Base-by-base conservation (phyloP, 2,329 filamentous ascomycete genomes). In the Xylaria sp. region DNA sequence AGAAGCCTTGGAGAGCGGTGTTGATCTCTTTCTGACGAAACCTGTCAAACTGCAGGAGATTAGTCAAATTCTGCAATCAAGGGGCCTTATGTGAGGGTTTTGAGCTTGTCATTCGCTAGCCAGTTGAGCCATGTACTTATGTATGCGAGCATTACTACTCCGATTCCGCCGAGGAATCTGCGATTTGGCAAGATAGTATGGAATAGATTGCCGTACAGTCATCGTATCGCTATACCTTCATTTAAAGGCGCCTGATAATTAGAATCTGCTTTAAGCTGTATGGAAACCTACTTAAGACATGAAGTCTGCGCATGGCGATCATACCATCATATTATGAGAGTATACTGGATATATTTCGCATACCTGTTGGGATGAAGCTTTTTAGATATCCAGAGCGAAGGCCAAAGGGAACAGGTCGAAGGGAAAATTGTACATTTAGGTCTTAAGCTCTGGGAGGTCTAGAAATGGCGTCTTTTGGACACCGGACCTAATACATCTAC, bases 1-100 rank as follows among this genome's bases (percentile, higher is more conserved):
- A 65, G 83, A 85, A 66, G 83, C 84, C 0, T 82, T 83, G 67
- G 80, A 79, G 15, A 81, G 79, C 62, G 84, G 84, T 1, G 80
- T 85, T 28, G 83, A 86, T 71, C 69, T 84, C 4, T 85, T 84
- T 67, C 71, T 86, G 56, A 83, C 83, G 66, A 85, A 86, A 72
- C 84, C 83, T 0, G 82, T 85, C n/a, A 75, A 79, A 7, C 68
- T 82, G 9, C 77, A 77, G 2, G 78, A 82, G 39, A 64, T 68
- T 8, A 70, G 61, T 49, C 48, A 63, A 25, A 69, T 62, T 43
- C 33, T 69, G 15, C 49, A 62, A 13, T 62, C 64, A 9, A 69
- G 57, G 28, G 59, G 55, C 18, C 59, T 69, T 12, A 36, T 65
- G 63, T 69, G 39, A 67, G 15, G 8, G 3, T 6, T 20, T 36